These are phyloP conservation scores for Penicillium herquei DNA, from an alignment of 495 filamentous ascomycete species.

Conservation along the genomic window DNA sequence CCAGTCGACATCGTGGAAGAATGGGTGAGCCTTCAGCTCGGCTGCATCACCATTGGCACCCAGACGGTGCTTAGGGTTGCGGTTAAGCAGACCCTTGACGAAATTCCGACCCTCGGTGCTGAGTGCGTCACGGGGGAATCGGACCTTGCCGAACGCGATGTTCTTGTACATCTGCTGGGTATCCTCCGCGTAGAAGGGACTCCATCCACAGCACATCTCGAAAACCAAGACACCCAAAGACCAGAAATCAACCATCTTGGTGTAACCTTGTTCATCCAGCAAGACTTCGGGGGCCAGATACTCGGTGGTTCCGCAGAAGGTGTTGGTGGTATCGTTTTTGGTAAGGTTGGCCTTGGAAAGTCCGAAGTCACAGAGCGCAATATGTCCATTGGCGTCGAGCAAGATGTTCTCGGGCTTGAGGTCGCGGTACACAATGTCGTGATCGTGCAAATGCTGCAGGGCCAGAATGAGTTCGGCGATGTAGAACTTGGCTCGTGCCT, in stretches of 20 bases:
- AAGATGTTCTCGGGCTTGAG: conserved; percentile 85
- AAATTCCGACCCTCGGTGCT: conserved; percentile 95
- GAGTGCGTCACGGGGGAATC: conserved; percentile 91
- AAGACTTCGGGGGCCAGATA: conserved; percentile 96
- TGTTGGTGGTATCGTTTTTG: conserved; percentile 96
- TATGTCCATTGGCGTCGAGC: conserved; percentile 80
- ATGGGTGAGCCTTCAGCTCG: conserved; percentile 90
- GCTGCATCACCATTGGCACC: conserved; percentile 90
- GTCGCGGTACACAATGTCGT: conserved; percentile 97
- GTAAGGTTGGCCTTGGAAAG: conserved; percentile 95
- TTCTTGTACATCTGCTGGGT: conserved; percentile 99
- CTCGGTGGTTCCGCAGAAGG: conserved; percentile 97
- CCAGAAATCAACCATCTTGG: conserved; percentile 99
- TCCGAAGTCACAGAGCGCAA: conserved; percentile 85
- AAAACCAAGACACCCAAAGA: conserved; percentile 96
- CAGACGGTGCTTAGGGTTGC: conserved; percentile 92
- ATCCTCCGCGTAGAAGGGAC: conserved; percentile 97
- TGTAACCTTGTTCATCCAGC: conserved; percentile 95
- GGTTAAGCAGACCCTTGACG: conserved; percentile 94
- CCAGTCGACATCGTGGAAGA: conserved; percentile 96
- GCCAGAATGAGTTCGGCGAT: conserved; percentile 97
- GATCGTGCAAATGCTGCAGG: conserved; percentile 90
- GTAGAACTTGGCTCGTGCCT: conserved; percentile 96
- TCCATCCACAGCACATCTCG: conserved; percentile 99
- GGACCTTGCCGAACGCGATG: conserved; percentile 96